Evolutionary conservation across 768 basidiomycete species (phyloP).

Genomic region (Tylopilus felleus): DNA sequence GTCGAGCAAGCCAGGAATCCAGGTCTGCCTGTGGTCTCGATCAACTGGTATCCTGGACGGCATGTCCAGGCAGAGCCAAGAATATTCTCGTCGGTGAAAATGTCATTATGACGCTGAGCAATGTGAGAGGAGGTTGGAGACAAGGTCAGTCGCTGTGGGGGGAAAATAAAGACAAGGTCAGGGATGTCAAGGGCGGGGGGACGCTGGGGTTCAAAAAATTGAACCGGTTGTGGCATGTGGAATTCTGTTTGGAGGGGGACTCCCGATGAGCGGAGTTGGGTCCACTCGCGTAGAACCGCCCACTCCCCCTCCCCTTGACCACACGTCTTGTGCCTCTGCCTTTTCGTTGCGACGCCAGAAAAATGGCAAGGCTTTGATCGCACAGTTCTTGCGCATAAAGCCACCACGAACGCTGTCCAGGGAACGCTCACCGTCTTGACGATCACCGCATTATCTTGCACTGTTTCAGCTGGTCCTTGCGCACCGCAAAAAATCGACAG

Average conservation of each 20-base stretch:
- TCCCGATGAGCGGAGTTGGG: constrained; percentile 20
- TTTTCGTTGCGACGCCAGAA: background rate
- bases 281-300: constrained; percentile 1
- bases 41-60: background rate
- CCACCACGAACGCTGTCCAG: background rate
- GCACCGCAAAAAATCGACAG: constrained; percentile 4
- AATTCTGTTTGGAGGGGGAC: constrained; percentile 7
- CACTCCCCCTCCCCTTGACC: background rate
- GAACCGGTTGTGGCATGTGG: constrained; percentile 9
- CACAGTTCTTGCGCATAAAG: constrained; percentile 9
- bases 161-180: too few relatives aligned
- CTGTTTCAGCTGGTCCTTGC: background rate
- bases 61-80: background rate
- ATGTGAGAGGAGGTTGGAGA: too few relatives aligned
- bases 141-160: background rate
- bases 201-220: constrained; percentile 5
- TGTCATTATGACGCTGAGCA: too few relatives aligned
- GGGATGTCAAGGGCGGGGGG: background rate
- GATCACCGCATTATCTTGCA: constrained; percentile 1
- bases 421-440: constrained; percentile 11
- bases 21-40: background rate
- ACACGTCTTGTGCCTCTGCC: background rate
- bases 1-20: background rate
- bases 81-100: too few relatives aligned
- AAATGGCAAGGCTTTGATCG: background rate